Evolutionary conservation across 2,329 filamentous ascomycete species (phyloP), one percentile per base, ranked within the genome.

Genomic region (Fusarium sp.): DNA sequence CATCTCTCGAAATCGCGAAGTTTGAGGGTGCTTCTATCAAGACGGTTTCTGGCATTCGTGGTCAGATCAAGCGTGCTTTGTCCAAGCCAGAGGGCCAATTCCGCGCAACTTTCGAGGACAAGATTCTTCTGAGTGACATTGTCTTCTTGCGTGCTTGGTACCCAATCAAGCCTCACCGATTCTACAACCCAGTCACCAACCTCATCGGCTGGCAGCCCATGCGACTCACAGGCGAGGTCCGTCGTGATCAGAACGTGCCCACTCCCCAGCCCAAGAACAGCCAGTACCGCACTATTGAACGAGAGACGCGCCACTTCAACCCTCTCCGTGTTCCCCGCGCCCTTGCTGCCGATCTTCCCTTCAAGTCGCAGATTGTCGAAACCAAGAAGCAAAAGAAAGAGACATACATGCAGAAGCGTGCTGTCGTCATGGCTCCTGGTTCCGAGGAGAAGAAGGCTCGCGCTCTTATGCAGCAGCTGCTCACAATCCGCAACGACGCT

Each of bases 121-220:
- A 98, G 85, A 94, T 99, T 70, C 87, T 99, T 56, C 94, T 97
- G 89, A 94, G 91, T 81, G 96, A 99, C 80, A 97, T 99, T 74
- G 93, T 98, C 70, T 98, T 99, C 86, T 84, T 99, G 42, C 90
- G 96, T 53, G 95, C 96, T 4, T 99, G 97, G 97, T 98, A 97
- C 82, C 94, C 96, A 14, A 91, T 99, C 82, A 94, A 94, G 79
- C 96, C 96, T 4, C 94, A 94, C 82, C 92, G 95, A 65, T 99
- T 97, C 88, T 98, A 98, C 86, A 98, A 98, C 82, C 93, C 94
- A 3, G 95, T 97, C 60, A 96, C 94, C 65, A 97, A 99, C 82
- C 89, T 98, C 42, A 88, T 98, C 66, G 94, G 93, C 68, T 98
- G 96, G 96, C 89, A 92, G 78, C 91, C 92, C 60, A 99, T 99